phyloP scores from a whole-genome alignment of 192 early-diverging fungal genomes.

The Powellomyces hirtus region DNA sequence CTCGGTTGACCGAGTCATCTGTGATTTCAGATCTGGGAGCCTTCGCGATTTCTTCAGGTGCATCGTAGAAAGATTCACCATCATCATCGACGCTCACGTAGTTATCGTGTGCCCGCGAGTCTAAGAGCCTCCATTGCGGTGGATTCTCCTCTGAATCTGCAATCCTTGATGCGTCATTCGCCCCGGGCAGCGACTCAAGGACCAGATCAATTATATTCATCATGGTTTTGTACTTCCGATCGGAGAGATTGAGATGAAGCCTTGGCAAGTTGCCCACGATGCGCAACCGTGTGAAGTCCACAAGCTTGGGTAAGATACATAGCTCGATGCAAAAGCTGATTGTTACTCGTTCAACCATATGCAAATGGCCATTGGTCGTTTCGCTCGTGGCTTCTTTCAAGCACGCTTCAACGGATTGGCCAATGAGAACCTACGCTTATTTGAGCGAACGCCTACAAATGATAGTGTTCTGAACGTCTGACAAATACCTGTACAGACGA shows the following conservation, averaged over 20 bases:
- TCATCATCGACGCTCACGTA: conserved; percentile 29
- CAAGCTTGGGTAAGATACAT: conserved; percentile 78
- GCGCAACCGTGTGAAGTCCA: conserved; percentile 70
- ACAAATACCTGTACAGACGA: conserved; percentile 79
- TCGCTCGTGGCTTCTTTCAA: conserved; percentile 64
- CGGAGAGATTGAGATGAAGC: conserved; percentile 86
- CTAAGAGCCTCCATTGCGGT: neutral
- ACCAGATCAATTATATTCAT: conserved; percentile 80
- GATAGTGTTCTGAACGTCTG: too few relatives aligned
- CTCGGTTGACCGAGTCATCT: conserved; percentile 2
- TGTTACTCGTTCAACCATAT: conserved; percentile 88
- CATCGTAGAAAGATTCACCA: conserved; percentile 55
- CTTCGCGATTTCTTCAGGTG: conserved; percentile 39
- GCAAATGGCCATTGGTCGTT: conserved; percentile 55
- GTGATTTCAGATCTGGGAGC: conserved; percentile 37
- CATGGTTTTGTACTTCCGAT: conserved; percentile 87
- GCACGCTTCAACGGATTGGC: conserved; percentile 69
- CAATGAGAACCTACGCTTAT: conserved; percentile 66
- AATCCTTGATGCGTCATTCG: neutral
- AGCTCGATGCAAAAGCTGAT: conserved; percentile 75
- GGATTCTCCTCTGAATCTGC: neutral
- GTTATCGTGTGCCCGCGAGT: neutral
- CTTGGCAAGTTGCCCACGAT: conserved; percentile 79
- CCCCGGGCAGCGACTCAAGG: neutral
- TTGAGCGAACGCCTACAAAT: too few relatives aligned